Evolutionary conservation across 2,329 filamentous ascomycete species (phyloP), one percentile per base, ranked within the genome.

Genomic region (Purpureocillium lavendulum): DNA sequence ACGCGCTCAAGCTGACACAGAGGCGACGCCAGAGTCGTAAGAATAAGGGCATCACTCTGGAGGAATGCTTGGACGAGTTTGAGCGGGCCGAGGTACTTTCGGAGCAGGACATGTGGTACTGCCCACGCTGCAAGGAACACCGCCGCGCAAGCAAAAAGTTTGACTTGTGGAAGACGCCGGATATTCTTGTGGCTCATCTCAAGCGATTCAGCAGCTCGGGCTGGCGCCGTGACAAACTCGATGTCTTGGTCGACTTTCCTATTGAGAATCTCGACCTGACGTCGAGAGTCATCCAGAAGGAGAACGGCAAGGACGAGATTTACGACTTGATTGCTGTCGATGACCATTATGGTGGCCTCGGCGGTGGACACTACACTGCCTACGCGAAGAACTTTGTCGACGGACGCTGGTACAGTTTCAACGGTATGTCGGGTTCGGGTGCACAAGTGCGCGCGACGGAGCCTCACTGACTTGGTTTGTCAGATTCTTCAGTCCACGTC

Each of bases 51-150:
- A 82, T 96, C 48, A 82, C 80, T 1, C 71, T 98, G 4, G 84
- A 92, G 16, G 88, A 96, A 51, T 98, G 92, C 56, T 75, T 98
- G 40, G 84, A 89, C 43, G 92, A 97, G 61, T 97, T 95, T 50
- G 87, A 92, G 55, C 90, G 90, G 57, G 85, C 89, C 44, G 92
- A 98, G 62, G 80, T 95, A 12, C 69, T 98, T 4, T 96, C 90
- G 0, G 87, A 96, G 58, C 85, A 94, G 55, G 94, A 98, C 58
- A 90, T 87, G 44, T 98, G 92, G 92, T 97, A 94, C 58, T 98
- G 92, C 56, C 90, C 87, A 41, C 79, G 87, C 24, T 98, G 92
- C 72, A 97, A 97, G 60, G 87, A 95, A 52, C 84, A 94, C 53
- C 80, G 87, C 13, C 82, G 87, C 44, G 92, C 92, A 15, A 89